Evolutionary conservation across 352 stramenopile genomes (phyloP).

Genomic region (Blastocystis sp.): DNA sequence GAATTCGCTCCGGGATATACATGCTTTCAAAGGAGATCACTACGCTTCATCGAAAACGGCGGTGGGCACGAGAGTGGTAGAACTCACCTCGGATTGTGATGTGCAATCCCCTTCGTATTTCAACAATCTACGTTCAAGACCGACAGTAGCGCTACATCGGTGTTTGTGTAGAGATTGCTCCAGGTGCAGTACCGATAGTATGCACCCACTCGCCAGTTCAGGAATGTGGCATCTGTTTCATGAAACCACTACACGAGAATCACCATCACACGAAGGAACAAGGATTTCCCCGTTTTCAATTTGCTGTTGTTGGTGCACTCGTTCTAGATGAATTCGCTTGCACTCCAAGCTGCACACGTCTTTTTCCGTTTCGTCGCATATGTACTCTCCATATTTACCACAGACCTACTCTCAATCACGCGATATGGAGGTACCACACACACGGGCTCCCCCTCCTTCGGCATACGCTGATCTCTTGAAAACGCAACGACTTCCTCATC

Average conservation of each 20-base stretch:
- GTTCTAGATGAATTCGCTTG: slow-evolving; percentile 46
- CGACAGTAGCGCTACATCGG: slow-evolving; percentile 5
- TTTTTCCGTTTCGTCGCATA: slow-evolving; percentile 80
- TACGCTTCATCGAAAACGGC: not conserved
- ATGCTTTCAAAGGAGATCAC: slow-evolving; percentile 56
- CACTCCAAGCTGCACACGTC: slow-evolving; percentile 83
- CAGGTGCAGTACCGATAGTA: slow-evolving; percentile 59
- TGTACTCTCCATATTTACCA: slow-evolving; percentile 78
- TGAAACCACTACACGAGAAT: not conserved
- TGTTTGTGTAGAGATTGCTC: slow-evolving; percentile 32
- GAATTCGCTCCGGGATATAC: not conserved
- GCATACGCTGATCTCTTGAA: slow-evolving; percentile 47
- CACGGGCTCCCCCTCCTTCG: slow-evolving; percentile 37
- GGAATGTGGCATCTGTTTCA: slow-evolving; percentile 6
- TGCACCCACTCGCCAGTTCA: slow-evolving; percentile 29
- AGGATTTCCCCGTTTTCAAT: not conserved
- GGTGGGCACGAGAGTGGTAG: slow-evolving; percentile 34
- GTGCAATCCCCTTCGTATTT: slow-evolving; percentile 43
- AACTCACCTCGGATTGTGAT: slow-evolving; percentile 52
- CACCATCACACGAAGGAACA: slow-evolving; percentile 31
- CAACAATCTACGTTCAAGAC: slow-evolving; percentile 25
- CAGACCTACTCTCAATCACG: slow-evolving; percentile 73
- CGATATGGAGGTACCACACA: slow-evolving; percentile 20
- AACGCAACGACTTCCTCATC: slow-evolving; percentile 54
- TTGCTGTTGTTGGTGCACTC: not conserved